A percentile compares a stretch with the other conserved stretches of the same genome.
Conservation (phyloP, 208 protist genomes). For the Giardia duodenalis region DNA sequence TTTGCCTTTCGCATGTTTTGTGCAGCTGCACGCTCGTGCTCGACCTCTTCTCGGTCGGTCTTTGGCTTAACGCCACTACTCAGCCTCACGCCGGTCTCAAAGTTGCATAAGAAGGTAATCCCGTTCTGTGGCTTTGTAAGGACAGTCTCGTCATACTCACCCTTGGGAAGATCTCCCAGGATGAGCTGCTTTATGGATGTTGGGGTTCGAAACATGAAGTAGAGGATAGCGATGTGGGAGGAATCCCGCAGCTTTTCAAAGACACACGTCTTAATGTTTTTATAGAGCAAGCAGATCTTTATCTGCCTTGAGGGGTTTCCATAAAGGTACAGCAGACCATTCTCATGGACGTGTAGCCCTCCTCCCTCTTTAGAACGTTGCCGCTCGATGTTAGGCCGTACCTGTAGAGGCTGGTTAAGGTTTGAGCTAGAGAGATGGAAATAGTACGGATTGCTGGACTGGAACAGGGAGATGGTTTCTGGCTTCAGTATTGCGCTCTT, state of each 20-base stretch:
- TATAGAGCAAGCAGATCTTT: not conserved
- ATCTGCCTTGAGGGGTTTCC: not conserved
- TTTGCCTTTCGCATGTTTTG: not conserved
- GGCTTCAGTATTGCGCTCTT: not conserved
- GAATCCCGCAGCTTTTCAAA: not conserved
- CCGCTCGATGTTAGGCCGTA: not conserved
- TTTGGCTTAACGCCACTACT: too few relatives aligned
- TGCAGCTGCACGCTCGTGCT: not conserved
- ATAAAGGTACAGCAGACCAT: not conserved
- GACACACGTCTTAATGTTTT: not conserved
- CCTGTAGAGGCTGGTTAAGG: not conserved
- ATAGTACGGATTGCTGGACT: not conserved
- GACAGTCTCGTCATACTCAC: not conserved
- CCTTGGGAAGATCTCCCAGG: not conserved
- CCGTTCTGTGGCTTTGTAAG: not conserved
- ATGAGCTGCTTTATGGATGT: not conserved
- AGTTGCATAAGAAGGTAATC: not conserved
- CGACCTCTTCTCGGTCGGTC: not conserved
- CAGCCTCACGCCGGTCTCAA: not conserved
- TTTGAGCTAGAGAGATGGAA: not conserved
- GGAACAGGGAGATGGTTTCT: not conserved
- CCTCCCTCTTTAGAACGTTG: not conserved
- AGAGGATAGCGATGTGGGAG: conserved; percentile 3
- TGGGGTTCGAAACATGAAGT: not conserved
- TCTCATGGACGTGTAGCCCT: not conserved